Percentiles rank a stretch among this genome's conserved stretches.
phyloP scores from a whole-genome alignment of 169 alveolate species.

The Babesia gibsoni region DNA sequence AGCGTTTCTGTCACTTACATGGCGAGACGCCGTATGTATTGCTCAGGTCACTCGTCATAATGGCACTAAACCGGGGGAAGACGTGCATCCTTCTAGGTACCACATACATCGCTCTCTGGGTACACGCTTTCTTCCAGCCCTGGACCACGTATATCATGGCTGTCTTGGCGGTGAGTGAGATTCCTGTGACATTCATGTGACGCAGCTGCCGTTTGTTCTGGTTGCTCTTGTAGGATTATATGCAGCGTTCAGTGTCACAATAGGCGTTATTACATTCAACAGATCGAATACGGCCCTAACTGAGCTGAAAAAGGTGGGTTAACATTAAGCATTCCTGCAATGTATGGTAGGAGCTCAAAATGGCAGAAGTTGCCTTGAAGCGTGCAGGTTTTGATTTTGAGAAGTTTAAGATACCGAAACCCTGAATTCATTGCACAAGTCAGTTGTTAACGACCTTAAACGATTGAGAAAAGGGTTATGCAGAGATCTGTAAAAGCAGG shows the following conservation, averaged over 20 bases:
- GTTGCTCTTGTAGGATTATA: neutral
- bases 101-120: constrained; percentile 7
- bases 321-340: neutral
- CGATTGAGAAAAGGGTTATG: no score
- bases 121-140: neutral
- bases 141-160: neutral
- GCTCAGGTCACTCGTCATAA: neutral
- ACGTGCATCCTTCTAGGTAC: neutral
- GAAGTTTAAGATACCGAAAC: constrained; percentile 9
- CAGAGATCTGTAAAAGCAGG: no score
- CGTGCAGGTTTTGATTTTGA: constrained; percentile 44
- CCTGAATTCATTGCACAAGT: neutral
- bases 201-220: constrained; percentile 24
- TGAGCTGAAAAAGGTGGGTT: constrained; percentile 39
- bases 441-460: neutral
- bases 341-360: constrained; percentile 30
- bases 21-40: no score
- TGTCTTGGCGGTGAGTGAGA: constrained; percentile 19
- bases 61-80: neutral
- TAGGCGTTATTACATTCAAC: constrained; percentile 33
- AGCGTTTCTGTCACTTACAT: no score
- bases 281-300: constrained; percentile 31
- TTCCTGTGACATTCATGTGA: neutral
- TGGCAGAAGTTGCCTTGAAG: constrained; percentile 2
- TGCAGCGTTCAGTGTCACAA: constrained; percentile 2